A percentile compares a stretch with the other conserved stretches of the same genome.
phyloP scores from a whole-genome alignment of 2,329 filamentous ascomycete genomes.

The Leptographium wingfieldii region DNA sequence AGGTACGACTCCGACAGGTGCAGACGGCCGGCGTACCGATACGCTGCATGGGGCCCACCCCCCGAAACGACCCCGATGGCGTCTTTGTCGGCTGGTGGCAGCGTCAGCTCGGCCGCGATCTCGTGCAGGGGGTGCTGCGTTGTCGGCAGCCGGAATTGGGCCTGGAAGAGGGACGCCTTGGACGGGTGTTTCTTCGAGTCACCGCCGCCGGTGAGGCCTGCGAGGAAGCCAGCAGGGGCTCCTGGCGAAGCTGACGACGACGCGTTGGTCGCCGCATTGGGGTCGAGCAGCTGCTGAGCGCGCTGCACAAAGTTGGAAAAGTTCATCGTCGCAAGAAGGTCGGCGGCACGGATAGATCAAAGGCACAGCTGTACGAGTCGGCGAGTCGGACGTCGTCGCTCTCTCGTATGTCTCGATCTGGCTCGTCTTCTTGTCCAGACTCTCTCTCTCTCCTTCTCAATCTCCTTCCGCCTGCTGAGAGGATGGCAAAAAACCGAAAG shows the following conservation, averaged over 20 bases:
- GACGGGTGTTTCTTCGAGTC: conserved; percentile 56
- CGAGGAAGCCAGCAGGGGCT: conserved; percentile 12
- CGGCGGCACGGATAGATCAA: neutral
- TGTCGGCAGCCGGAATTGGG: conserved; percentile 88
- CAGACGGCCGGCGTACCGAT: conserved; percentile 82
- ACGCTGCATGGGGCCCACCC: conserved; percentile 48
- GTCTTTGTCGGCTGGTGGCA: conserved; percentile 40
- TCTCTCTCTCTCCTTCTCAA: neutral
- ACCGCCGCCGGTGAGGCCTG: conserved; percentile 45
- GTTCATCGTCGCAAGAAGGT: conserved; percentile 37
- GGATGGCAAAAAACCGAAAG: neutral
- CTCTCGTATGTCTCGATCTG: neutral
- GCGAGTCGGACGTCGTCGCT: too few species aligned
- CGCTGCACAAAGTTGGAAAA: conserved; percentile 79
- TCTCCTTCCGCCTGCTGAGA: neutral
- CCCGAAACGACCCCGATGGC: conserved; percentile 1
- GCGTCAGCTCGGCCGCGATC: conserved; percentile 89
- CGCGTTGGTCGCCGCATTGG: conserved; percentile 53
- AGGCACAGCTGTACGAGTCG: too few species aligned
- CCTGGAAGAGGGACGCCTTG: conserved; percentile 85
- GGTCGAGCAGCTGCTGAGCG: conserved; percentile 90
- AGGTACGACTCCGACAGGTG: conserved; percentile 91
- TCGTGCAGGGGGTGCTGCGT: conserved; percentile 90
- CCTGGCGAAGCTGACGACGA: conserved; percentile 3
- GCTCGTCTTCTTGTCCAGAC: neutral